Base-by-base conservation (phyloP, 1,284 basidiomycete genomes). In the Moesziomyces parantarcticus region DNA sequence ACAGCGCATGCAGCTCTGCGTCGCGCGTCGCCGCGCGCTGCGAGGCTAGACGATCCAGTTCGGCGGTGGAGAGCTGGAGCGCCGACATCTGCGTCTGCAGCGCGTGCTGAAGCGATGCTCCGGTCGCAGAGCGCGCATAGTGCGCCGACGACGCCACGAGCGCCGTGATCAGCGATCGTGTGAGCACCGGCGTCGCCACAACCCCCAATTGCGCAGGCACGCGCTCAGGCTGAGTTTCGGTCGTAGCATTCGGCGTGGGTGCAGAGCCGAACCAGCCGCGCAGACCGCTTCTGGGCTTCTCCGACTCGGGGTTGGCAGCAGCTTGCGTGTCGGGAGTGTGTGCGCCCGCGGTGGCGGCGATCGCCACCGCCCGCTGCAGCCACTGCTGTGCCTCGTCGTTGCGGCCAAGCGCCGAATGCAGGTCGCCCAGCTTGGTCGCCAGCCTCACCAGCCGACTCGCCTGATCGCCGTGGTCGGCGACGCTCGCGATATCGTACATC, bases 381-480 rank as follows among this genome's bases (percentile, higher is more conserved):
- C 78, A 80, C 21, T 51, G 47, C 32, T 76, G 60, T 22, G 75
- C 75, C 20, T 77, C 66, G 1, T 43, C 50, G 23, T 54, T 57
- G 34, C 54, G 22, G 3, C 60, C 71, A 7, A 76, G 26, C 11
- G 65, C 52, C 14, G 54, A 45, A 50, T 76, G 55, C 5, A 80
- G 57, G 43, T 74, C 71, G 18, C 72, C 78, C 20, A 80, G n/a
- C 56, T 79, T 79, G n/a, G 69, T 77, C 5, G 78, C 77, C 2
- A 80, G 52, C 20, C 75, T 49, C 0, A 79, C 78, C 23, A 70
- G 45, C 50, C 53, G 57, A n/a, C 50, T 52, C 32, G 53, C 57
- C 9, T 36, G 41, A 13, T 56, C 49, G 18, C 32, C 36, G 10
- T 25, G 44, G n/a, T 14, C n/a, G 14, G 13, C n/a, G 16, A 56